Evolutionary conservation across 352 stramenopile genomes (phyloP).

Genomic region (Globisporangium iwayamae): DNA sequence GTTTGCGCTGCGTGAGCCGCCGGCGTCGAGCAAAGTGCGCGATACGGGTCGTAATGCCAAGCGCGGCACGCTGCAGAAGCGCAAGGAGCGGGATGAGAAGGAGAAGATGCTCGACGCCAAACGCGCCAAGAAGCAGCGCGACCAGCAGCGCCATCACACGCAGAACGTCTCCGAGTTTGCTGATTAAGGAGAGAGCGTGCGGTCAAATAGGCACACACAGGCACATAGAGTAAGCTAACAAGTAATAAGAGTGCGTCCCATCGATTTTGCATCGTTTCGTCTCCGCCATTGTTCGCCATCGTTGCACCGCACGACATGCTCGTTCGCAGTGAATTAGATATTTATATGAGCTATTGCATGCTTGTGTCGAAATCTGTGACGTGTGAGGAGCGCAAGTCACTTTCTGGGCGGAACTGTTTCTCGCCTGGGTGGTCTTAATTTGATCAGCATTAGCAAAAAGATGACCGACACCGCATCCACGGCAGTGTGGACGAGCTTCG

Average conservation of each 20-base stretch:
- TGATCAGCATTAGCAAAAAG: slow-evolving; percentile 18
- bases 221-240: slow-evolving; percentile 8
- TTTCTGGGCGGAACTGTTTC: neutral
- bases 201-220: too few species aligned
- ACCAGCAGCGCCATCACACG: slow-evolving; percentile 61
- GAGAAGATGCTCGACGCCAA: slow-evolving; percentile 43
- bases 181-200: slow-evolving; percentile 24
- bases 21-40: slow-evolving; percentile 75
- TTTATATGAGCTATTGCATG: neutral
- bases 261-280: neutral
- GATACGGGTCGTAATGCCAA: slow-evolving; percentile 73
- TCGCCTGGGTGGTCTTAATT: slow-evolving; percentile 13
- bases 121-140: slow-evolving; percentile 56
- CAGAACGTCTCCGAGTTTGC: slow-evolving; percentile 81
- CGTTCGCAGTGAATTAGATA: neutral
- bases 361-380: slow-evolving; percentile 2
- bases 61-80: slow-evolving; percentile 78
- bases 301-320: neutral
- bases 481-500: slow-evolving; percentile 41
- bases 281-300: neutral
- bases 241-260: slow-evolving; percentile 1
- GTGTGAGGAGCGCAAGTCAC: slow-evolving; percentile 11
- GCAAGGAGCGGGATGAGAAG: slow-evolving; percentile 78
- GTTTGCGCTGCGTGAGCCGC: slow-evolving; percentile 87
- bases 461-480: neutral